Conservation (phyloP, 371 early-diverging fungal genomes). For the Mucor saturninus region DNA sequence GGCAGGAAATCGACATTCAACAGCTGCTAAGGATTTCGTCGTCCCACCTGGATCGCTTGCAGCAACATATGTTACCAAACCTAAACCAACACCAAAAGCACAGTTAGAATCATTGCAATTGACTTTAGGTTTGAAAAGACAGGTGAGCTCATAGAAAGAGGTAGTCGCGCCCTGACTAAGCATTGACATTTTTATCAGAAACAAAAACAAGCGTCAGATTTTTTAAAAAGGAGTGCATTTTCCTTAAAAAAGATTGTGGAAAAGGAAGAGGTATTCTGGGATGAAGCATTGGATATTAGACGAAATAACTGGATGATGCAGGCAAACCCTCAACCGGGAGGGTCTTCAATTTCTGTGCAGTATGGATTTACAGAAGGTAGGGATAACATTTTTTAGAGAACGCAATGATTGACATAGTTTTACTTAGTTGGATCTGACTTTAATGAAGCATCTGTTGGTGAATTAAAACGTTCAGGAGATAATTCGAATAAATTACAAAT, state of each 20-base stretch:
- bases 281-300: slow-evolving; percentile 65
- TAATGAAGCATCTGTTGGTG: slow-evolving; percentile 33
- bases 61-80: slow-evolving; percentile 60
- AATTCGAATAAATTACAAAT: slow-evolving; percentile 12
- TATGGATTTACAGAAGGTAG: slow-evolving; percentile 68
- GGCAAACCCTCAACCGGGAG: slow-evolving; percentile 32
- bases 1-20: slow-evolving; percentile 47
- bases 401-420: not conserved
- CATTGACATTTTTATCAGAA: slow-evolving; percentile 36
- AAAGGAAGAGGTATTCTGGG: slow-evolving; percentile 73
- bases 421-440: slow-evolving; percentile 33
- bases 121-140: slow-evolving; percentile 71
- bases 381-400: not conserved
- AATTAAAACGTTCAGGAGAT: slow-evolving; percentile 28
- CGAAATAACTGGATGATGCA: slow-evolving; percentile 73
- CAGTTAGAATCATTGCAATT: slow-evolving; percentile 64
- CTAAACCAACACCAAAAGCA: slow-evolving; percentile 48
- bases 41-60: slow-evolving; percentile 60
- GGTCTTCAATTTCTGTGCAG: slow-evolving; percentile 46
- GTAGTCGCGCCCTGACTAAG: not conserved
- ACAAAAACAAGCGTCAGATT: slow-evolving; percentile 64
- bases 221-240: slow-evolving; percentile 58
- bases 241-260: slow-evolving; percentile 54
- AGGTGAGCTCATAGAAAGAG: slow-evolving; percentile 20
- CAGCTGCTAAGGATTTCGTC: slow-evolving; percentile 39